Evolutionary conservation across 768 basidiomycete genomes (phyloP).

Genomic region (Auriculariales sp.): DNA sequence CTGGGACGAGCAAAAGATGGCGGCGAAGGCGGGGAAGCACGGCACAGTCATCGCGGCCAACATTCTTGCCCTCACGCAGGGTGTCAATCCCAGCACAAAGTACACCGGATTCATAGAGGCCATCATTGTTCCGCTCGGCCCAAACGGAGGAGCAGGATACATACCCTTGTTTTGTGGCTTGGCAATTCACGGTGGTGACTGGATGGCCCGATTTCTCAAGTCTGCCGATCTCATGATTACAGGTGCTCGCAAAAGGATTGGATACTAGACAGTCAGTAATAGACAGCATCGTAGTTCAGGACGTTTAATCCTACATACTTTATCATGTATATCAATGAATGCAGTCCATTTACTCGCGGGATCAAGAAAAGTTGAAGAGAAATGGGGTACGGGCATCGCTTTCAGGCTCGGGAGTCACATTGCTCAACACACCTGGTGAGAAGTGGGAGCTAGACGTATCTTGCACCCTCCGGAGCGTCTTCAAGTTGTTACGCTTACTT

Average conservation of each 20-base stretch:
- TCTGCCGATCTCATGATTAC: slow-evolving; percentile 9
- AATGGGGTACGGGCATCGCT: no score
- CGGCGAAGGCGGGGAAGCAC: slow-evolving; percentile 32
- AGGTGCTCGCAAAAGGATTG: background rate
- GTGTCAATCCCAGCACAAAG: slow-evolving; percentile 18
- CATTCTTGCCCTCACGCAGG: slow-evolving; percentile 27
- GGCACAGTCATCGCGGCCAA: slow-evolving; percentile 32
- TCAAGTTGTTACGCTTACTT: no score
- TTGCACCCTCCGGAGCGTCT: no score
- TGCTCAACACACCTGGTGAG: no score
- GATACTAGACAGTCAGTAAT: no score
- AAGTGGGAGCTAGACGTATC: no score
- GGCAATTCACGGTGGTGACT: slow-evolving; percentile 30
- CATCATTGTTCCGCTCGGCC: slow-evolving; percentile 38
- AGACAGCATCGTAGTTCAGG: no score
- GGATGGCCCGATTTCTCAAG: slow-evolving; percentile 27
- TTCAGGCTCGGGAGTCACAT: no score
- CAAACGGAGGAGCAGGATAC: slow-evolving; percentile 28
- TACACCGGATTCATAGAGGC: slow-evolving; percentile 39
- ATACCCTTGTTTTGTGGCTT: slow-evolving; percentile 28
- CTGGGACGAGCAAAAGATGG: slow-evolving; percentile 48
- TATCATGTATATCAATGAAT: no score
- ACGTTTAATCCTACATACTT: no score
- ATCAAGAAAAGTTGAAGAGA: no score
- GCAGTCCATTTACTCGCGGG: no score